These are phyloP conservation scores for Amoebophrya sp. DNA, from an alignment of 169 alveolate genomes.

Conservation along the genomic window DNA sequence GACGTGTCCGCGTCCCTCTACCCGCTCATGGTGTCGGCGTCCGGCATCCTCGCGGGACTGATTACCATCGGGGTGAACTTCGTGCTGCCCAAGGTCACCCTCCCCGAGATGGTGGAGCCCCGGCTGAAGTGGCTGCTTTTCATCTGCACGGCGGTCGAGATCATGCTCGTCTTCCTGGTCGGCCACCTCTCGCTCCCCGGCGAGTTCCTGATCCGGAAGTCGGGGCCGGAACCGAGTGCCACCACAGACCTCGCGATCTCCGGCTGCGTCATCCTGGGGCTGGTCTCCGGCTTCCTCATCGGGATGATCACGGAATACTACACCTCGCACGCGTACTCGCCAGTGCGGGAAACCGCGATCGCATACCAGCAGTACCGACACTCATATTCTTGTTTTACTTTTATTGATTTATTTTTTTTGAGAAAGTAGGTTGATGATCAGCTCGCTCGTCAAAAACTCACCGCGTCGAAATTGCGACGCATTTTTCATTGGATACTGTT, in stretches of 20 bases:
- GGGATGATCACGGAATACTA: slow-evolving; percentile 61
- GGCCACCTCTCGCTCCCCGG: slow-evolving; percentile 40
- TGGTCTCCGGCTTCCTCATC: slow-evolving; percentile 58
- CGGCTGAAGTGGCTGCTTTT: slow-evolving; percentile 58
- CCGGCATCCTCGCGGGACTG: slow-evolving; percentile 53
- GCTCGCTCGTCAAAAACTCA: no score
- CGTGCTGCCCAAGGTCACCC: slow-evolving; percentile 38
- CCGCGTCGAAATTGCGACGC: no score
- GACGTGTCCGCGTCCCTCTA: slow-evolving; percentile 29
- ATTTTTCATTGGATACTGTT: no score
- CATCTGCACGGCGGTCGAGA: slow-evolving; percentile 57
- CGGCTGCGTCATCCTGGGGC: slow-evolving; percentile 52
- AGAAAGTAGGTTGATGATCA: no score
- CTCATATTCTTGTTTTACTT: no score
- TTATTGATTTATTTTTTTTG: no score
- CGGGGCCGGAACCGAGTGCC: slow-evolving; percentile 3
- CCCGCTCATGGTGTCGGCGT: slow-evolving; percentile 50
- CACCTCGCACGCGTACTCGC: slow-evolving; percentile 61
- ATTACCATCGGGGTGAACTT: slow-evolving; percentile 50
- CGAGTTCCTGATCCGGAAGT: slow-evolving; percentile 22
- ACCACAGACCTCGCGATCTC: slow-evolving; percentile 37
- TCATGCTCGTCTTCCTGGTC: slow-evolving; percentile 49
- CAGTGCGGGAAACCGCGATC: no score
- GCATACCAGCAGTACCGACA: no score
- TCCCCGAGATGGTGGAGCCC: slow-evolving; percentile 52